These are phyloP conservation scores for Salix brachista DNA, from an alignment of 345 rosid species.

Conservation along the genomic window DNA sequence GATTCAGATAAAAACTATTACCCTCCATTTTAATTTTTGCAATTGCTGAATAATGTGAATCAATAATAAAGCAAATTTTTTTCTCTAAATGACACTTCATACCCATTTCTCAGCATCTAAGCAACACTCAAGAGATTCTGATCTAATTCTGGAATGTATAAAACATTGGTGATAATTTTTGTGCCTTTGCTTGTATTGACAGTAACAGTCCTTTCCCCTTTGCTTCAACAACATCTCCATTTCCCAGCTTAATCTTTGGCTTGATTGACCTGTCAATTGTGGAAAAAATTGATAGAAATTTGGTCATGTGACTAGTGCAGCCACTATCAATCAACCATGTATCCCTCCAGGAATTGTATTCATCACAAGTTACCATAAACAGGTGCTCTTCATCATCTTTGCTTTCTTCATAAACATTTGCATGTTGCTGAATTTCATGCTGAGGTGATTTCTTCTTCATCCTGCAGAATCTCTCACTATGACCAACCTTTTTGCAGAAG, in stretches of 20 bases:
- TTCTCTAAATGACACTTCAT: too few species aligned
- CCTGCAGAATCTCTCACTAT: neutral
- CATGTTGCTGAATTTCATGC: neutral
- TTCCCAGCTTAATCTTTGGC: neutral
- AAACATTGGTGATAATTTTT: neutral
- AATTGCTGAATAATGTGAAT: too few species aligned
- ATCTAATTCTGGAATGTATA: too few species aligned
- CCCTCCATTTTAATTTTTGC: neutral
- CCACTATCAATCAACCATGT: neutral
- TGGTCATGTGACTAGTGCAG: neutral
- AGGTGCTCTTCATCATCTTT: neutral
- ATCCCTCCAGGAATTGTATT: rapidly evolving
- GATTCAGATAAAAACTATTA: too few species aligned
- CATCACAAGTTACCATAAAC: neutral
- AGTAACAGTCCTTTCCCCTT: neutral
- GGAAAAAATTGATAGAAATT: neutral
- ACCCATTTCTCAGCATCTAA: too few species aligned
- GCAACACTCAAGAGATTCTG: too few species aligned
- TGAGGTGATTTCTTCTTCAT: neutral
- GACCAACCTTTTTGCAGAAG: neutral
- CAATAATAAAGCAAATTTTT: too few species aligned
- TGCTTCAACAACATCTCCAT: neutral
- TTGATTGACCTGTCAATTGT: neutral
- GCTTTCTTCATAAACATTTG: neutral
- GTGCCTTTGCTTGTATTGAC: neutral